Conservation (phyloP, 2,329 filamentous ascomycete species). For the Colletotrichum gigasporum region DNA sequence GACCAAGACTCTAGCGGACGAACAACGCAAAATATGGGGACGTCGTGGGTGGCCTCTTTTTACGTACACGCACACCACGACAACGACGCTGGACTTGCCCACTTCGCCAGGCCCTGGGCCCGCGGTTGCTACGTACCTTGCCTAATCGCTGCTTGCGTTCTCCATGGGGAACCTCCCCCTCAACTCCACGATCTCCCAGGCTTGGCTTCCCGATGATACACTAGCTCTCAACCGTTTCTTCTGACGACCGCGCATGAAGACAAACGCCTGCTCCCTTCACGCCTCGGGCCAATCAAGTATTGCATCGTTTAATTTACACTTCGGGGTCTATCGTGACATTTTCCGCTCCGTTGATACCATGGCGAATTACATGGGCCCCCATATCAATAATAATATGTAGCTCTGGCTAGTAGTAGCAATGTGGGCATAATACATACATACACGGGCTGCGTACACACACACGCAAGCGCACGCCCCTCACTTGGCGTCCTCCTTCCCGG, state of each 20-base stretch:
- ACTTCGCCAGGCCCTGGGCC: too few species aligned
- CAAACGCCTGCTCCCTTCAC: background rate
- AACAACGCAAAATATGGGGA: background rate
- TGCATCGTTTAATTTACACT: background rate
- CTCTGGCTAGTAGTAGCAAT: too few species aligned
- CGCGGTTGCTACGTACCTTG: too few species aligned
- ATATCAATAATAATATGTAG: background rate
- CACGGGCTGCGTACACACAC: too few species aligned
- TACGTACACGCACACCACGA: too few species aligned
- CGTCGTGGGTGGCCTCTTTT: slow-evolving; percentile 8
- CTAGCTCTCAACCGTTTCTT: background rate
- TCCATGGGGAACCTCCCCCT: slow-evolving; percentile 18
- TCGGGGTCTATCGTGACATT: background rate
- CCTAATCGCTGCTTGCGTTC: background rate
- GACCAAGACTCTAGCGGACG: slow-evolving; percentile 21
- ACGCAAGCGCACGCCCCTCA: background rate
- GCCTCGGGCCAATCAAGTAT: background rate
- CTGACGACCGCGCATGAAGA: background rate
- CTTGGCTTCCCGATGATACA: slow-evolving; percentile 27
- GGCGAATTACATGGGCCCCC: background rate
- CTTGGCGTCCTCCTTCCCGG: slow-evolving; percentile 28
- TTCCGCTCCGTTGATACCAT: background rate
- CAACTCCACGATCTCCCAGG: slow-evolving; percentile 27
- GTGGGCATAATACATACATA: too few species aligned
- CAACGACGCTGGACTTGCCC: too few species aligned